Conservation (phyloP, 495 filamentous ascomycete genomes). For the Penicillium macrosclerotiorum region DNA sequence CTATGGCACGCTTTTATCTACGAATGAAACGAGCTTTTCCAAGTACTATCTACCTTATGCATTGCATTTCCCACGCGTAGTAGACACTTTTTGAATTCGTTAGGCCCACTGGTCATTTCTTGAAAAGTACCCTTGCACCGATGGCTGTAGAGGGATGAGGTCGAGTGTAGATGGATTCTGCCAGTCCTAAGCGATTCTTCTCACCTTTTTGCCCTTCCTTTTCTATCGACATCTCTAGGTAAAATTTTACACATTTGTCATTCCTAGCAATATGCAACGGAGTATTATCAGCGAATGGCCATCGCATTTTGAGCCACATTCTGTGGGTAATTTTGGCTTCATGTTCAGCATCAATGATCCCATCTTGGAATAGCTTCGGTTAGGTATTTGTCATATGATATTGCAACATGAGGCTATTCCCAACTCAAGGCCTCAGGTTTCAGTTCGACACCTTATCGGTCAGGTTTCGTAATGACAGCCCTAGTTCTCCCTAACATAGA, state of each 20-base stretch:
- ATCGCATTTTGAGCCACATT: too few relatives aligned
- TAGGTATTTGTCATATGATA: too few relatives aligned
- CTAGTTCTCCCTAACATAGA: too few relatives aligned
- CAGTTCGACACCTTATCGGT: too few relatives aligned
- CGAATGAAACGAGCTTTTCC: constrained; percentile 17
- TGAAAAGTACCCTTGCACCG: not conserved
- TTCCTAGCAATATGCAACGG: not conserved
- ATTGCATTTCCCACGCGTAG: not conserved
- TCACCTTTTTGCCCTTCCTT: not conserved
- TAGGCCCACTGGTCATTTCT: not conserved
- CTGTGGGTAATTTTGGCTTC: too few relatives aligned
- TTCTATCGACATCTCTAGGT: too few relatives aligned
- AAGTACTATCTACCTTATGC: not conserved
- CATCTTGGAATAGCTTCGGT: too few relatives aligned
- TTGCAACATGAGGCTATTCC: too few relatives aligned
- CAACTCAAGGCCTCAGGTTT: too few relatives aligned
- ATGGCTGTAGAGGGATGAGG: not conserved
- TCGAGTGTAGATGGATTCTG: not conserved
- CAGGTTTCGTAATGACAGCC: too few relatives aligned
- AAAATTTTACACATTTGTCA: not conserved
- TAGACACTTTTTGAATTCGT: not conserved
- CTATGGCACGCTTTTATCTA: constrained; percentile 12
- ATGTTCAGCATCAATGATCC: too few relatives aligned
- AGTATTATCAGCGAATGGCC: not conserved
- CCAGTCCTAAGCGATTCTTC: not conserved